phyloP scores from a whole-genome alignment of 768 basidiomycete species.

The Tylopilus balloui region DNA sequence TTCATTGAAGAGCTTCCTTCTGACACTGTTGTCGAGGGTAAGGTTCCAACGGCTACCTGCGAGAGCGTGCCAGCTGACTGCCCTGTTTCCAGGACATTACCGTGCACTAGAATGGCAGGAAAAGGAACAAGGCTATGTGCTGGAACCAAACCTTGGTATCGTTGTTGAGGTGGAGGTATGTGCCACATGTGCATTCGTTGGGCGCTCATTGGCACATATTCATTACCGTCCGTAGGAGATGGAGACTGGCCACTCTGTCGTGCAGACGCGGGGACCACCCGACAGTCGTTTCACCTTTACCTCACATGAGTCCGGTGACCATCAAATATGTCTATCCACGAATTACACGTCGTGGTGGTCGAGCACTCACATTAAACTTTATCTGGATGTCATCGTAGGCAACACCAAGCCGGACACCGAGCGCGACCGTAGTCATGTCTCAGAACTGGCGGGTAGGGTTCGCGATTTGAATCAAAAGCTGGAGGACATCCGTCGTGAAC shows the following conservation, averaged over 20 bases:
- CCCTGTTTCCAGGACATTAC: slow-evolving; percentile 73
- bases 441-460: slow-evolving; percentile 74
- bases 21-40: slow-evolving; percentile 94
- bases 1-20: slow-evolving; percentile 95
- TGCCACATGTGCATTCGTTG: slow-evolving; percentile 7
- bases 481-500: slow-evolving; percentile 89
- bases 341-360: slow-evolving; percentile 90
- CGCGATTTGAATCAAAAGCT: slow-evolving; percentile 92
- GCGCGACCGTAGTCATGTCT: slow-evolving; percentile 81
- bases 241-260: slow-evolving; percentile 73
- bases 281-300: slow-evolving; percentile 97
- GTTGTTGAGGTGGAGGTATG: slow-evolving; percentile 86
- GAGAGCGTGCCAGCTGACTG: slow-evolving; percentile 1
- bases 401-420: slow-evolving; percentile 82
- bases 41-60: slow-evolving; percentile 10
- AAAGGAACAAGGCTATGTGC: slow-evolving; percentile 54
- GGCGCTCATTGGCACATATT: neutral
- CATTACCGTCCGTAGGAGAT: slow-evolving; percentile 59
- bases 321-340: slow-evolving; percentile 92
- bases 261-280: slow-evolving; percentile 83
- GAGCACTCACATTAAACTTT: slow-evolving; percentile 84
- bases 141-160: slow-evolving; percentile 79
- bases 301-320: slow-evolving; percentile 94
- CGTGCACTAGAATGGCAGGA: slow-evolving; percentile 91
- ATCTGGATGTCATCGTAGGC: slow-evolving; percentile 93